Percentiles rank a stretch among this genome's conserved stretches.
Evolutionary conservation across 2,329 filamentous ascomycete species (phyloP).

Genomic region (Colletotrichum gigasporum): DNA sequence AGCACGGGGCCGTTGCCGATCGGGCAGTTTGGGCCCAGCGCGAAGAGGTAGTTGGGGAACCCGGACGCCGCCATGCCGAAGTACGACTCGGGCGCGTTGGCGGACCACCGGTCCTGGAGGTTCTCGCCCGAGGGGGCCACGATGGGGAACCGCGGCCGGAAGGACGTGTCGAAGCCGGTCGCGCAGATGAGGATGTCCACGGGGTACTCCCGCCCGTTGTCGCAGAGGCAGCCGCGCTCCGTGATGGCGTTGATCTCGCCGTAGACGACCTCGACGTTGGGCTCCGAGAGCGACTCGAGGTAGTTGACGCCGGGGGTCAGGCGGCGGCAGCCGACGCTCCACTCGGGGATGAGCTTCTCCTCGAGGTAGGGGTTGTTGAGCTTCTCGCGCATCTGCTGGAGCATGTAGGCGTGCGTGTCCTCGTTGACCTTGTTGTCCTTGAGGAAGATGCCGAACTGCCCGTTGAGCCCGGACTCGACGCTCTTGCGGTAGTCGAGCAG

Average conservation of each 20-base stretch:
- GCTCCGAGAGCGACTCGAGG: conserved; percentile 36
- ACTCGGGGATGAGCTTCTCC: conserved; percentile 34
- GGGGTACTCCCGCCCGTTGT: conserved; percentile 38
- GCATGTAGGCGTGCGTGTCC: conserved; percentile 51
- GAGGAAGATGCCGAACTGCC: conserved; percentile 56
- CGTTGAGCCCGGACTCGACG: conserved; percentile 55
- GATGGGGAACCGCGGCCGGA: conserved; percentile 51
- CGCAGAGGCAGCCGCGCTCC: conserved; percentile 38
- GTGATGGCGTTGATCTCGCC: conserved; percentile 42
- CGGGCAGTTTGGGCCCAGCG: conserved; percentile 51
- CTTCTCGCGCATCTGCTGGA: conserved; percentile 48
- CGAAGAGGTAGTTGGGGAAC: conserved; percentile 43
- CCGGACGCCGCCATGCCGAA: conserved; percentile 40
- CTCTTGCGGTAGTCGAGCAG: conserved; percentile 52
- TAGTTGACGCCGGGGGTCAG: conserved; percentile 36
- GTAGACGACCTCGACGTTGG: conserved; percentile 46
- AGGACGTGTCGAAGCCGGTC: conserved; percentile 39
- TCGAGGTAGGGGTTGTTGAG: conserved; percentile 40
- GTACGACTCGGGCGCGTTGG: conserved; percentile 40
- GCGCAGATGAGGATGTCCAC: conserved; percentile 38
- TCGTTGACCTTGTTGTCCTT: conserved; percentile 50
- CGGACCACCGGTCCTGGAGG: conserved; percentile 41
- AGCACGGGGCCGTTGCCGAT: conserved; percentile 51
- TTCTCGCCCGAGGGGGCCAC: conserved; percentile 48
- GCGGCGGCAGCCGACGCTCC: conserved; percentile 36